Evolutionary conservation across 139 green algal species (phyloP).

Genomic region (Ettlia oleoabundans): DNA sequence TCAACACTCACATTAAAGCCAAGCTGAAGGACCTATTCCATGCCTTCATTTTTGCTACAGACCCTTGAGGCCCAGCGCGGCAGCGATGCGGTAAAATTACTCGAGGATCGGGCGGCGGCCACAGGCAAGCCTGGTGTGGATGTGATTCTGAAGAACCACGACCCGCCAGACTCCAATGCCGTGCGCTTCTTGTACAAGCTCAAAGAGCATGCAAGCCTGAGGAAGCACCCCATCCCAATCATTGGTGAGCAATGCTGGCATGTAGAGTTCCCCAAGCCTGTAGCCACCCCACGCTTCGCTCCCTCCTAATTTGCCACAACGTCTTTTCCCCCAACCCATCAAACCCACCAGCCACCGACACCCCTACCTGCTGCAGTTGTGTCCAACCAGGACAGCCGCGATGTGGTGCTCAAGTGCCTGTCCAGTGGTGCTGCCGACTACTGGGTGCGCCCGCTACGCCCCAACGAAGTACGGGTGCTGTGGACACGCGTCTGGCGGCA

Average conservation of each 20-base stretch:
- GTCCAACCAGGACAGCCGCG: conserved; percentile 66
- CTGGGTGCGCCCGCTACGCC: conserved; percentile 84
- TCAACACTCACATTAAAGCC: too few species aligned
- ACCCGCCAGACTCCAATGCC: conserved; percentile 61
- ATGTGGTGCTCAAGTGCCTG: conserved; percentile 78
- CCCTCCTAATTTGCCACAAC: too few species aligned
- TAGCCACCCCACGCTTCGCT: neutral
- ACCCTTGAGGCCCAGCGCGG: conserved; percentile 52
- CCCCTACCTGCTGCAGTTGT: conserved; percentile 60
- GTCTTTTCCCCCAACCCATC: neutral
- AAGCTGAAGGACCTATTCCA: too few species aligned
- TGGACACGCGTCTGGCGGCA: conserved; percentile 88
- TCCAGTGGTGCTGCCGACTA: conserved; percentile 87
- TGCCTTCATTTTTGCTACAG: conserved; percentile 27
- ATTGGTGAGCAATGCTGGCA: conserved; percentile 68
- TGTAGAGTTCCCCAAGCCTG: too few species aligned
- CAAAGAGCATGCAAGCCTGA: conserved; percentile 35
- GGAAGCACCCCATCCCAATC: conserved; percentile 56
- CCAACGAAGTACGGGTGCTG: conserved; percentile 86
- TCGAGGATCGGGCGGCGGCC: conserved; percentile 25
- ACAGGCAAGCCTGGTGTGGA: conserved; percentile 49
- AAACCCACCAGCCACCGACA: too few species aligned
- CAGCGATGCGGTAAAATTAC: conserved; percentile 55
- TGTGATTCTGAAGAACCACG: conserved; percentile 79
- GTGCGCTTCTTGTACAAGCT: conserved; percentile 64